Evolutionary conservation across 306 rosid genomes (phyloP), one percentile per base, ranked within the genome.

Genomic region (Herpetospermum pedunculosum): DNA sequence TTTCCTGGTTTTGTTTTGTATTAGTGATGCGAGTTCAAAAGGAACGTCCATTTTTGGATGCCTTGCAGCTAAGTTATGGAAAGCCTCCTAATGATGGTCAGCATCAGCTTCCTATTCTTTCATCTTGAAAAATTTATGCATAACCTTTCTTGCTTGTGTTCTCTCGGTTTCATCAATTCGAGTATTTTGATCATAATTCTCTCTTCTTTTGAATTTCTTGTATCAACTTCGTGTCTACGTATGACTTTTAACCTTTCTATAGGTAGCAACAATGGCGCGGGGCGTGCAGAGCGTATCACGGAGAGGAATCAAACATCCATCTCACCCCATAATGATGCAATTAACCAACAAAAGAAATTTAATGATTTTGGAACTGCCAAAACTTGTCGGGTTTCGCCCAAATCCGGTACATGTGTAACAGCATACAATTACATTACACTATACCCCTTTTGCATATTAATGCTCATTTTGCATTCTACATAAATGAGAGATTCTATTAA

Each of bases 1-100:
- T 8, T 32, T 19, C 75, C 65, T 32, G 55, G 9, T 72, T 77
- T 43, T 79, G 46, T 75, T 83, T 75, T 34, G 52, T 75, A 37
- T 75, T 81, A 93, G 94, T 90, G 87, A 90, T 77, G 70, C 93
- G 79, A 76, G 88, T 83, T 37, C 97, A 85, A 57, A 83, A 80
- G 25, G 76, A 85, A 21, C 58, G 82, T 72, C 77, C 89, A 32
- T 89, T 89, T 79, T 48, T 89, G 2, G 89, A 90, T 80, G 77
- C 92, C 60, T 84, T 90, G 85, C 80, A 69, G 58, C 82, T 79
- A 32, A 87, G 70, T 72, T 89, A 93, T 59, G 87, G 92, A 62
- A 87, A 83, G 68, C 67, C 85, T 46, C 84, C 82, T 57, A 75
- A 74, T 37, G 85, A 81, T 70, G 82, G 98, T 90, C 80, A 81